A percentile compares a stretch with the other conserved stretches of the same genome.
These are phyloP conservation scores for Candida germanica DNA, from an alignment of 805 yeast species.

Conservation along the genomic window DNA sequence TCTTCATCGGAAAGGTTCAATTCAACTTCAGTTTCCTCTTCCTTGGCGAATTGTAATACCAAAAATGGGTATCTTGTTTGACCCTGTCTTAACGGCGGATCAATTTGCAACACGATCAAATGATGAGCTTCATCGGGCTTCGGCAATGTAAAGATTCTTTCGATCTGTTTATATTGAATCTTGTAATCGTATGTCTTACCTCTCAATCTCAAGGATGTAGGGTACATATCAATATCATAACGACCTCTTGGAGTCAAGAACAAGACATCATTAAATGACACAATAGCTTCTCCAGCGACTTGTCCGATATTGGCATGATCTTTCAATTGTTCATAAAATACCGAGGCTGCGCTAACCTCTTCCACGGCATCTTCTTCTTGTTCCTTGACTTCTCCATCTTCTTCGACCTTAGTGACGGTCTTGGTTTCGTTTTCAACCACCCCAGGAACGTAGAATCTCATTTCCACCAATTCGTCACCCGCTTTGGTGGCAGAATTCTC, in stretches of 20 bases:
- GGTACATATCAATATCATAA: slow-evolving; percentile 93
- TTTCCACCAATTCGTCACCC: slow-evolving; percentile 95
- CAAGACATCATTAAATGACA: slow-evolving; percentile 84
- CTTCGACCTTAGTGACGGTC: slow-evolving; percentile 20
- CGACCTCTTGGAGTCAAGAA: slow-evolving; percentile 98
- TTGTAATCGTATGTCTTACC: slow-evolving; percentile 98
- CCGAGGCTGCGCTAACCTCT: slow-evolving; percentile 71
- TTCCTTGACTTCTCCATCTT: slow-evolving; percentile 39
- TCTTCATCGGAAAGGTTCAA: slow-evolving; percentile 82
- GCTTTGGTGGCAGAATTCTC: slow-evolving; percentile 60
- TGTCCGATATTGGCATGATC: slow-evolving; percentile 94
- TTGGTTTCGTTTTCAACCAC: slow-evolving; percentile 50
- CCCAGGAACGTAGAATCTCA: slow-evolving; percentile 94
- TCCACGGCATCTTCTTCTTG: slow-evolving; percentile 37
- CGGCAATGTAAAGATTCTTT: slow-evolving; percentile 87
- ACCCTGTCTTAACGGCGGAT: slow-evolving; percentile 97
- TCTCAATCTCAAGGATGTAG: slow-evolving; percentile 79
- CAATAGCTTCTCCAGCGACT: slow-evolving; percentile 92
- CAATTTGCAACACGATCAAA: slow-evolving; percentile 82
- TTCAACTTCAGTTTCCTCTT: slow-evolving; percentile 89
- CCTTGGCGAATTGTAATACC: slow-evolving; percentile 83
- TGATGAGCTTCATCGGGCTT: slow-evolving; percentile 93
- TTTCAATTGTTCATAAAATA: slow-evolving; percentile 85
- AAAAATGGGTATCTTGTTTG: slow-evolving; percentile 94
- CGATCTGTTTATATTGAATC: slow-evolving; percentile 84